Evolutionary conservation across 345 rosid species (phyloP).

Genomic region (Eucalyptus pumila): DNA sequence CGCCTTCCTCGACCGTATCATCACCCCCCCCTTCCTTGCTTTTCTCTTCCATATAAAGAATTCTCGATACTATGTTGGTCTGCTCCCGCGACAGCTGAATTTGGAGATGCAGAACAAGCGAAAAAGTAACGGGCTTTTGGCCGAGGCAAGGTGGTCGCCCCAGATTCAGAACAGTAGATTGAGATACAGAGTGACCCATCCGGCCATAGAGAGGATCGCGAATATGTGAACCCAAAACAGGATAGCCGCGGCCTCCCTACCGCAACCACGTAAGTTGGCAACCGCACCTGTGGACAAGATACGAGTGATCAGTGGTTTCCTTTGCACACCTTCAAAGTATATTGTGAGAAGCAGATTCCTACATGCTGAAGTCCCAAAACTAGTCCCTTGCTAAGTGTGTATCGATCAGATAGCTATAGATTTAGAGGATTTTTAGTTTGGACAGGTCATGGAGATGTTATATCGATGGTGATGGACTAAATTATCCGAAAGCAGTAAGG

Average conservation of each 20-base stretch:
- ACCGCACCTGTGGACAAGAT: slow-evolving; percentile 55
- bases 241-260: slow-evolving; percentile 93
- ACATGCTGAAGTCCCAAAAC: not conserved
- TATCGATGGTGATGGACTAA: not conserved
- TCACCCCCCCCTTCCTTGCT: not conserved
- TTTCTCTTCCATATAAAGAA: not conserved
- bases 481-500: not conserved
- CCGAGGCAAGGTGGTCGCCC: not conserved
- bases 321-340: not conserved
- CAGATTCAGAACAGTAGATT: slow-evolving; percentile 52
- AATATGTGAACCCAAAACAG: slow-evolving; percentile 98
- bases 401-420: not conserved
- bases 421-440: not conserved
- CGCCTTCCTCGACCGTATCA: not conserved
- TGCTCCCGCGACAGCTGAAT: not conserved
- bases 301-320: not conserved
- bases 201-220: slow-evolving; percentile 87
- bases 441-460: not conserved
- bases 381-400: not conserved
- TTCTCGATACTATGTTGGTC: not conserved
- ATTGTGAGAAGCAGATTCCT: not conserved
- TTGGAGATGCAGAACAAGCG: not conserved
- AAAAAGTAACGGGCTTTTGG: not conserved
- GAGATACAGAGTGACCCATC: slow-evolving; percentile 84
- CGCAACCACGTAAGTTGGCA: slow-evolving; percentile 91